Evolutionary conservation across 163 green algal species (phyloP).

Genomic region (Scenedesmus sp.): DNA sequence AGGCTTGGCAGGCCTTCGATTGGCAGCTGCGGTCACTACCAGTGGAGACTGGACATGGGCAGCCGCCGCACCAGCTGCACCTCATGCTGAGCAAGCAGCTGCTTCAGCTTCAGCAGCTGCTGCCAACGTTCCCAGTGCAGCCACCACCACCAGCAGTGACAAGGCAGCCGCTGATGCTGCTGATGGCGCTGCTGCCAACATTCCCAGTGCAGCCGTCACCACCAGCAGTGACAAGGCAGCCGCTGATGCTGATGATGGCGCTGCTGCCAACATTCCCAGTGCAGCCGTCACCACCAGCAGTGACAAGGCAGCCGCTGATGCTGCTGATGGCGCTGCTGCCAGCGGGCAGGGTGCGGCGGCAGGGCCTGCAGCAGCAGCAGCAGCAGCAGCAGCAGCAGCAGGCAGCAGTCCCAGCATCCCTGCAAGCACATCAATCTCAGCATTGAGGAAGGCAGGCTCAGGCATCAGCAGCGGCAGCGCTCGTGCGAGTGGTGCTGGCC

Average conservation of each 20-base stretch:
- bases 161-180: too few relatives aligned
- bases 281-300: neutral
- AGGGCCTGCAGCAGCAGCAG: constrained; percentile 23
- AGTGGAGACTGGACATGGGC: constrained; percentile 13
- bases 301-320: neutral
- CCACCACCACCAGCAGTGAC: too few relatives aligned
- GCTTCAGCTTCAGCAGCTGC: neutral
- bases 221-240: too few relatives aligned
- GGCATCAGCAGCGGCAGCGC: neutral
- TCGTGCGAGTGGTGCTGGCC: neutral
- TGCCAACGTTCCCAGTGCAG: neutral
- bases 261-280: neutral
- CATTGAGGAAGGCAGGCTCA: neutral
- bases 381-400: too few relatives aligned
- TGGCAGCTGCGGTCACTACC: neutral
- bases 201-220: neutral
- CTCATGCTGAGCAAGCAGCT: neutral
- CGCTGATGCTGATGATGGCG: too few relatives aligned
- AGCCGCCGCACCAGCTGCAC: neutral
- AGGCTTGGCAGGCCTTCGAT: neutral
- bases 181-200: neutral
- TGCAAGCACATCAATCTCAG: neutral
- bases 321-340: neutral
- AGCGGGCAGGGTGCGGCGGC: neutral
- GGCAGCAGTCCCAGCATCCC: neutral